Evolutionary conservation across 2,329 filamentous ascomycete species (phyloP).

Genomic region (Colletotrichum orbiculare): DNA sequence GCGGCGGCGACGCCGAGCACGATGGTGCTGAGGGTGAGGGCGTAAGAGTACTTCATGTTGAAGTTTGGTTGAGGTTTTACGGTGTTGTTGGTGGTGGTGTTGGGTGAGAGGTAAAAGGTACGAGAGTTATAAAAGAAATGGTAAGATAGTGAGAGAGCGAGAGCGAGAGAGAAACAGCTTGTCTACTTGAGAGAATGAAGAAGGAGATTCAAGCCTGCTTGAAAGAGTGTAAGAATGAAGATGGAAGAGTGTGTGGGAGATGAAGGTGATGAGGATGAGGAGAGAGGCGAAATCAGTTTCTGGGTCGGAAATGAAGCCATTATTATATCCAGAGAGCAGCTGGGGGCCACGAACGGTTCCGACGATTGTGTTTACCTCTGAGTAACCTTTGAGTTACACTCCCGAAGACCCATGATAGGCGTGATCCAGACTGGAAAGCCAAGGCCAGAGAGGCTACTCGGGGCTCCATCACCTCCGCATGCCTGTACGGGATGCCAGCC

Average conservation of each 20-base stretch:
- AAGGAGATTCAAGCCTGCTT: constrained; percentile 35
- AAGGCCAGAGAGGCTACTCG: not conserved
- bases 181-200: constrained; percentile 26
- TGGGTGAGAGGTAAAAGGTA: no score
- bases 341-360: not conserved
- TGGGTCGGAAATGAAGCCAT: constrained; percentile 11
- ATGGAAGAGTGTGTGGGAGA: constrained; percentile 5
- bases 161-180: constrained; percentile 7
- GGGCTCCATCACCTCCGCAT: constrained; percentile 22
- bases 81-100: no score
- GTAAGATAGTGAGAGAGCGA: no score
- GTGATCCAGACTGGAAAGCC: constrained; percentile 9
- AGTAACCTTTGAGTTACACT: constrained; percentile 7
- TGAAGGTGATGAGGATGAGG: constrained; percentile 7
- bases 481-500: not conserved
- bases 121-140: no score
- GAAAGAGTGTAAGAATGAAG: constrained; percentile 28
- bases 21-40: constrained; percentile 28
- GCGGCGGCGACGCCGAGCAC: constrained; percentile 32
- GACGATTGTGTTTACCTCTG: not conserved
- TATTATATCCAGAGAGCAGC: constrained; percentile 29
- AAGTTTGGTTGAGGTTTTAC: not conserved
- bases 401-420: not conserved
- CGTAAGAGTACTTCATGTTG: constrained; percentile 32
- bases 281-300: not conserved